Conservation (phyloP, 352 stramenopile species). For the Phytophthora pinifolia region DNA sequence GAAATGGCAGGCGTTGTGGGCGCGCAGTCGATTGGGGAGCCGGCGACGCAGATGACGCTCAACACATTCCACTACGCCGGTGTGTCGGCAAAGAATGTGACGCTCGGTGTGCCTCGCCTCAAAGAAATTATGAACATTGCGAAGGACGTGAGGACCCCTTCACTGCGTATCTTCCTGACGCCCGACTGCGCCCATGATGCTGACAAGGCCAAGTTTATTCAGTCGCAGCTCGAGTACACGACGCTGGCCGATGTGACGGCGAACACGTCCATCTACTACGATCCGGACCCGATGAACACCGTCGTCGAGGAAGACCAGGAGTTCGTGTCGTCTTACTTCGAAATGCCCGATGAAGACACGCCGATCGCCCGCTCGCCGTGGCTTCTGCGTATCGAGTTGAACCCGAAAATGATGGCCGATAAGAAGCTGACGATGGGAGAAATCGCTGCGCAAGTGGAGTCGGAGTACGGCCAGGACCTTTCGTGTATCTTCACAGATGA, state of each 20-base stretch:
- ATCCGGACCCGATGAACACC: conserved; percentile 97
- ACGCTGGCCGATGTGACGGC: conserved; percentile 96
- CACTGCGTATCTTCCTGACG: conserved; percentile 95
- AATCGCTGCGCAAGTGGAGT: conserved; percentile 94
- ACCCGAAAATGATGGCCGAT: conserved; percentile 97
- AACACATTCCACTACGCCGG: conserved; percentile 99
- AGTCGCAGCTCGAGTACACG: conserved; percentile 97
- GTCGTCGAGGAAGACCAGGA: conserved; percentile 97
- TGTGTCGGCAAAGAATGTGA: conserved; percentile 99
- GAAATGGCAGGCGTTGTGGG: conserved; percentile 99
- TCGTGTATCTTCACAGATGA: conserved; percentile 98
- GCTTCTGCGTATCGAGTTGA: conserved; percentile 98
- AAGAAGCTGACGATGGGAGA: conserved; percentile 98
- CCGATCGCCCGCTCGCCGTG: conserved; percentile 94
- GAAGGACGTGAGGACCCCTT: conserved; percentile 97
- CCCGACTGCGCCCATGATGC: conserved; percentile 87
- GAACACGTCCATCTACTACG: conserved; percentile 98
- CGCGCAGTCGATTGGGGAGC: conserved; percentile 99
- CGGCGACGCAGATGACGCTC: conserved; percentile 99
- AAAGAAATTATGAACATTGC: conserved; percentile 99
- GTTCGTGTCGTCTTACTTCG: conserved; percentile 98
- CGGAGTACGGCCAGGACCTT: conserved; percentile 95
- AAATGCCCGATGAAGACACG: conserved; percentile 96
- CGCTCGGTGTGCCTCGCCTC: conserved; percentile 97
- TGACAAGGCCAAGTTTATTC: conserved; percentile 89